Evolutionary conservation across 768 basidiomycete genomes (phyloP), one percentile per base, ranked within the genome.

Genomic region (Pleurotus djamor): DNA sequence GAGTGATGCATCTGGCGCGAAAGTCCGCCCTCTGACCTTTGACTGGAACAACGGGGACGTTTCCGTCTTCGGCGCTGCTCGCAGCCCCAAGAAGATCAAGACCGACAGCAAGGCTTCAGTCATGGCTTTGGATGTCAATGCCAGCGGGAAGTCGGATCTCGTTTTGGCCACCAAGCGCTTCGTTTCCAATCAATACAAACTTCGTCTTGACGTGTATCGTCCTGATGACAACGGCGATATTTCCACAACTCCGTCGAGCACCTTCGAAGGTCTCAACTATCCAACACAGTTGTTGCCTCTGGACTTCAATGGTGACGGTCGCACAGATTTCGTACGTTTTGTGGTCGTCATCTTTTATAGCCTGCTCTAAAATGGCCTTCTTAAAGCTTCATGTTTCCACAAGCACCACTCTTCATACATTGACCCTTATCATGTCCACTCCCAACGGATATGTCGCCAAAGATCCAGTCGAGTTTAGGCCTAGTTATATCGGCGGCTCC

Each of bases 41-140:
- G 35, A 56, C 14, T 56, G 54, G 54, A 28, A 43, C 28, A 38
- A 56, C 33, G 41, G 54, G 12, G 41, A 56, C 13, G 28, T 41
- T n/a, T 21, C 38, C 13, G 41, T 56, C 9, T 56, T 56, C 17
- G 21, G 14, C 14, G 16, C 37, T 9, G 9, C 28, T 17, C 14
- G 28, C 9, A 10, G 12, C 13, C 14, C 54, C 12, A 56, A 21
- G 9, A 44, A 10, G 14, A 33, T 56, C 14, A 56, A 43, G 9
- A n/a, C 54, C 5, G 54, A 44, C 33, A 41, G 37, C 13, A 13
- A 41, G n/a, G 54, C 54, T 32, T 32, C n/a, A 17, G 54, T 56
- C 8, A 56, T 56, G 54, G 37, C 54, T 9, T 43, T 56, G 41
- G 54, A 56, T n/a, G 54, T 56, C 14, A 37, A 56, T 44, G 54